Evolutionary conservation across 768 basidiomycete genomes (phyloP).

Genomic region (Chlorophyllum brunneum): DNA sequence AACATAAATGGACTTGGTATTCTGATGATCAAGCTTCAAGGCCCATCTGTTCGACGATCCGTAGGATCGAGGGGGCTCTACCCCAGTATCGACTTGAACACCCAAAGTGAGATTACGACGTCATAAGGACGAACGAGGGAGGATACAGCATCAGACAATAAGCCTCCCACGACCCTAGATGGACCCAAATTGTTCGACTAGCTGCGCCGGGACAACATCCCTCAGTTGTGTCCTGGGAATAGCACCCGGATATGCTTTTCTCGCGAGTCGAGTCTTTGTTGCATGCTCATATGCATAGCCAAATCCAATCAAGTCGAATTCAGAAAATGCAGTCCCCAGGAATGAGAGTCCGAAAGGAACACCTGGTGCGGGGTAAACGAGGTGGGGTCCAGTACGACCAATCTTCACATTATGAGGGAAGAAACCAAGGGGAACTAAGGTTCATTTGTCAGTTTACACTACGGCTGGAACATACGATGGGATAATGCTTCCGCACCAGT

Average conservation of each 20-base stretch:
- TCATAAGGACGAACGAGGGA: too few species aligned
- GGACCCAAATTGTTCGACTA: too few species aligned
- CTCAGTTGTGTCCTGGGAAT: conserved; percentile 50
- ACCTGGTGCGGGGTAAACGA: conserved; percentile 48
- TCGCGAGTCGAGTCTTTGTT: conserved; percentile 46
- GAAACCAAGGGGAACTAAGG: conserved; percentile 55
- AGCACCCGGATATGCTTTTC: conserved; percentile 47
- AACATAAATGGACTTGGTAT: too few species aligned
- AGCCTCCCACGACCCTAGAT: too few species aligned
- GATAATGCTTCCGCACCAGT: conserved; percentile 39
- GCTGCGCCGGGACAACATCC: conserved; percentile 29
- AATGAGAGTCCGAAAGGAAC: conserved; percentile 63
- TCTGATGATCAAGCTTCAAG: too few species aligned
- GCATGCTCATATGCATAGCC: conserved; percentile 66
- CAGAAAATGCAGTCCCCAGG: conserved; percentile 60
- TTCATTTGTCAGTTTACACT: not conserved
- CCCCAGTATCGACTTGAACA: too few species aligned
- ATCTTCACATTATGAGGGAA: conserved; percentile 43
- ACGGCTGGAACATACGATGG: not conserved
- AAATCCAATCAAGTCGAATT: conserved; percentile 51
- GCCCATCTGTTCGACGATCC: too few species aligned
- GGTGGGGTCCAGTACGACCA: conserved; percentile 31
- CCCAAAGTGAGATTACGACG: too few species aligned
- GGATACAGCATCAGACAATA: too few species aligned
- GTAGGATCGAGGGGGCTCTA: too few species aligned